Evolutionary conservation across 1,284 basidiomycete genomes (phyloP).

Genomic region (Cutaneotrichosporon cyanovorans): DNA sequence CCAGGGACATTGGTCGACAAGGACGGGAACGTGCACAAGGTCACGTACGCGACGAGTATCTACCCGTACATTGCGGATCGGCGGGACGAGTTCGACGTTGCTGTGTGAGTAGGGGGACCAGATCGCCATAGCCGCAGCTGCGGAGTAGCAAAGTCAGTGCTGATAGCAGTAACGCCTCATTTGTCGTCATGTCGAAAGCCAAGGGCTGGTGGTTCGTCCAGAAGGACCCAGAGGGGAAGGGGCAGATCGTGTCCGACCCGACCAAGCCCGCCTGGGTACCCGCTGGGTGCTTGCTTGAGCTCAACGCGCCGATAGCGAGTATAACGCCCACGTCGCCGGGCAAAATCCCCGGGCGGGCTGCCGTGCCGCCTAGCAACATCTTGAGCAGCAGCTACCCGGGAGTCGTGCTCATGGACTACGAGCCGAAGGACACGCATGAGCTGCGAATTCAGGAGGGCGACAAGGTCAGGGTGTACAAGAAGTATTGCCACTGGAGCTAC

Average conservation of each 20-base stretch:
- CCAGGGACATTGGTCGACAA: constrained; percentile 30
- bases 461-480: constrained; percentile 83
- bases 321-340: constrained; percentile 19
- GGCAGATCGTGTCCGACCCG: constrained; percentile 66
- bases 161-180: constrained; percentile 61
- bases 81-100: constrained; percentile 95
- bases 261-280: constrained; percentile 79
- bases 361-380: constrained; percentile 78
- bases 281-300: constrained; percentile 81
- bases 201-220: constrained; percentile 99
- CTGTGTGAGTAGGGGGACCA: constrained; percentile 58
- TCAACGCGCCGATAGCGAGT: constrained; percentile 56
- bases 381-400: constrained; percentile 91
- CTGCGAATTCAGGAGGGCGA: constrained; percentile 79
- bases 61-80: constrained; percentile 84
- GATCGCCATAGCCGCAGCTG: no score
- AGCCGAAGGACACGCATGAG: constrained; percentile 81
- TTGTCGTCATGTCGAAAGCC: constrained; percentile 85
- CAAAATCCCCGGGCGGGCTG: constrained; percentile 40
- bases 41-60: constrained; percentile 49
- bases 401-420: constrained; percentile 89
- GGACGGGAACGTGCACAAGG: constrained; percentile 35
- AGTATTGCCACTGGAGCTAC: constrained; percentile 95
- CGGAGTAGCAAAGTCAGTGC: constrained; percentile 48
- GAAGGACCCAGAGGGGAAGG: constrained; percentile 77